phyloP scores from a whole-genome alignment of 176 grass and related monocot genomes.

The Saccharum officinarum region DNA sequence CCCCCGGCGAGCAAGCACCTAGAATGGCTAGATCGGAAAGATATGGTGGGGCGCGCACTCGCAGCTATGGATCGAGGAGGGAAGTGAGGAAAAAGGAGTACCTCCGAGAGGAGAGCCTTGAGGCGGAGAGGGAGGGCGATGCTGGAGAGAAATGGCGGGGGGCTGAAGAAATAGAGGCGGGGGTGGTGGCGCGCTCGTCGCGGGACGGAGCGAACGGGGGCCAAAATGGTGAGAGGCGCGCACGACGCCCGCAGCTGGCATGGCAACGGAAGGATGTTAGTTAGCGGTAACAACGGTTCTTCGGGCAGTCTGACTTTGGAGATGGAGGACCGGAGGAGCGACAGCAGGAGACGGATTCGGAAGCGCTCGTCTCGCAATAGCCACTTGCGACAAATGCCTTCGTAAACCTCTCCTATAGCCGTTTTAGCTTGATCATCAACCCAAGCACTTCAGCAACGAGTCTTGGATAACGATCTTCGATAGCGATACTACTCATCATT shows the following conservation, averaged over 20 bases:
- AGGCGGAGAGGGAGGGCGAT: neutral
- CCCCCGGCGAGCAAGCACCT: neutral
- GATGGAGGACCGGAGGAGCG: too few relatives aligned
- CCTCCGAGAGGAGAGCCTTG: constrained; percentile 42
- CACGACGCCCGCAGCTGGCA: constrained; percentile 30
- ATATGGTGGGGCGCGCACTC: neutral
- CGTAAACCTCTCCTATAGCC: too few relatives aligned
- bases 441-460: too few relatives aligned
- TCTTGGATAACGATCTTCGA: too few relatives aligned
- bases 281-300: neutral
- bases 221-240: constrained; percentile 17
- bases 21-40: neutral
- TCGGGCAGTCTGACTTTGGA: too few relatives aligned
- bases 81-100: neutral
- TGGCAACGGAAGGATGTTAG: neutral
- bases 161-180: neutral
- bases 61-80: too few relatives aligned
- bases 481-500: too few relatives aligned
- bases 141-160: neutral
- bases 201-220: neutral
- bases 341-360: too few relatives aligned
- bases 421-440: too few relatives aligned
- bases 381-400: too few relatives aligned
- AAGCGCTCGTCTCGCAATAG: too few relatives aligned
- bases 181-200: neutral